Percentiles rank a stretch among this genome's conserved stretches.
Conservation (phyloP, 495 filamentous ascomycete genomes). For the Annulohypoxylon stygium region DNA sequence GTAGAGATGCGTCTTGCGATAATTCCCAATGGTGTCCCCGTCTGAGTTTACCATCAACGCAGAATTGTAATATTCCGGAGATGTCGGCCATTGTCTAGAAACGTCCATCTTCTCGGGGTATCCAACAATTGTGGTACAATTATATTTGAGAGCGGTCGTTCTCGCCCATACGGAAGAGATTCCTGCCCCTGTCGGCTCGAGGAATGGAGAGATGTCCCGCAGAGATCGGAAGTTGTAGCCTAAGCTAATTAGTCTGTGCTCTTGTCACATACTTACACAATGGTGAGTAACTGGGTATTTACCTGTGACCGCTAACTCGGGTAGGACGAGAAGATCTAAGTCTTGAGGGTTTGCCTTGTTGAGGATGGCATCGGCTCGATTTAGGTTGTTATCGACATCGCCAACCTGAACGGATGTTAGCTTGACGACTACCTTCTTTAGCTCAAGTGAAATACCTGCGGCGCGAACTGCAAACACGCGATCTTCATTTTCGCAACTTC, state of each 20-base stretch:
- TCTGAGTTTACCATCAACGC: conserved; percentile 79
- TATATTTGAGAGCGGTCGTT: conserved; percentile 74
- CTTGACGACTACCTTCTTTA: background rate
- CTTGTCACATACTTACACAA: background rate
- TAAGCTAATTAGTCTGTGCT: conserved; percentile 46
- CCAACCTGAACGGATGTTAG: conserved; percentile 64
- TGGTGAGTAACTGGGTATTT: background rate
- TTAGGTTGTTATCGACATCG: conserved; percentile 80
- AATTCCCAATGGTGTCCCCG: conserved; percentile 81
- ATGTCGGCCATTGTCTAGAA: conserved; percentile 55
- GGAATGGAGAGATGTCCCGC: conserved; percentile 79
- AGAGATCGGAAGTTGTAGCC: conserved; percentile 93
- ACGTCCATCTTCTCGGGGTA: conserved; percentile 81
- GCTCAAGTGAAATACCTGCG: conserved; percentile 52
- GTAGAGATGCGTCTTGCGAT: conserved; percentile 91
- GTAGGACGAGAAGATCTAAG: conserved; percentile 81
- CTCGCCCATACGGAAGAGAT: conserved; percentile 84
- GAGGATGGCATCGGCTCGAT: conserved; percentile 78
- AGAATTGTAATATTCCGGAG: conserved; percentile 80
- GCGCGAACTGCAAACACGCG: conserved; percentile 83
- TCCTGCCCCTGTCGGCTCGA: conserved; percentile 83
- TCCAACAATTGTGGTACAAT: conserved; percentile 86
- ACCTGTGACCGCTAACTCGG: conserved; percentile 92
- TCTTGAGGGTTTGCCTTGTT: conserved; percentile 64
- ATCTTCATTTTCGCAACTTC: conserved; percentile 72